Conservation (phyloP, 306 rosid species). For the Medicago lupulina region DNA sequence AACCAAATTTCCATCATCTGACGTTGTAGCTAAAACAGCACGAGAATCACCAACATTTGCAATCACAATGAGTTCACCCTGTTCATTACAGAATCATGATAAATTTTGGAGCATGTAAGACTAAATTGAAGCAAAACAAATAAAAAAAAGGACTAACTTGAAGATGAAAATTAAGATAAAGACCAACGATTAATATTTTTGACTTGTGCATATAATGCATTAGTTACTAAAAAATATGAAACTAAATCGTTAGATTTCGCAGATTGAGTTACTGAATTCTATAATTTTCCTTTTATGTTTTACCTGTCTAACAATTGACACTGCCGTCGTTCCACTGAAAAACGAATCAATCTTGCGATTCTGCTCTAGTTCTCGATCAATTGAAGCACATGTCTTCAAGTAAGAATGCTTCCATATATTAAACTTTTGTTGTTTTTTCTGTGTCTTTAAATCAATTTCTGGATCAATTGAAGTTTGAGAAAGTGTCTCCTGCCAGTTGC, state of each 20-base stretch:
- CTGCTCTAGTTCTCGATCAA: constrained; percentile 74
- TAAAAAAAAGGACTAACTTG: too few relatives aligned
- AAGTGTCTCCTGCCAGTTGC: constrained; percentile 86
- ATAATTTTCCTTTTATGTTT: neutral
- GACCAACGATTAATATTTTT: too few relatives aligned
- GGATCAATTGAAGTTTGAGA: constrained; percentile 56
- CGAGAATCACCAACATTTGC: constrained; percentile 98
- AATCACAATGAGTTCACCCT: constrained; percentile 78
- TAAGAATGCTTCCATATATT: constrained; percentile 84
- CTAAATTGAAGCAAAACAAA: too few relatives aligned
- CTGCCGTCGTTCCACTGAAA: constrained; percentile 90
- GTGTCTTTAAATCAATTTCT: constrained; percentile 16
- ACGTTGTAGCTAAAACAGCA: constrained; percentile 80
- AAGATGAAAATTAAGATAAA: too few relatives aligned
- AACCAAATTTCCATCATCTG: constrained; percentile 69
- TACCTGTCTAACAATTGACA: constrained; percentile 91
- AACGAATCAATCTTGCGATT: constrained; percentile 75
- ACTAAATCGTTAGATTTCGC: too few relatives aligned
- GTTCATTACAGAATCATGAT: constrained; percentile 40
- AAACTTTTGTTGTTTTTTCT: constrained; percentile 55
- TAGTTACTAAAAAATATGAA: too few relatives aligned
- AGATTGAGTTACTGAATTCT: too few relatives aligned
- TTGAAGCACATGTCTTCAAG: constrained; percentile 78
- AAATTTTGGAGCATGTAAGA: too few relatives aligned
- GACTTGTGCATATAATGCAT: too few relatives aligned